Conservation (phyloP, 1,139 yeast species). For the Schwanniomyces etchellsii region DNA sequence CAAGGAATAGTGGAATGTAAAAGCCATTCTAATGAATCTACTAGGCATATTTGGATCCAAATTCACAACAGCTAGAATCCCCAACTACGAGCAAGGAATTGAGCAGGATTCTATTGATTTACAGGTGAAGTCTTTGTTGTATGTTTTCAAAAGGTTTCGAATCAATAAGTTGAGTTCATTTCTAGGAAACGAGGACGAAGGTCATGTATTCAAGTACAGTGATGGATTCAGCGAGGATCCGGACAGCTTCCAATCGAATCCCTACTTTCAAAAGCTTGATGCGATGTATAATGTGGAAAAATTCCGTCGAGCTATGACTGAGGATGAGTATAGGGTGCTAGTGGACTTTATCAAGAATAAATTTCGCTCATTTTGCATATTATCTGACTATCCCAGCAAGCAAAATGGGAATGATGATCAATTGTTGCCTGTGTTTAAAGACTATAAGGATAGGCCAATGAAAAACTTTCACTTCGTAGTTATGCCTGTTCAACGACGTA, state of each 20-base stretch:
- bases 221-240: conserved; percentile 9
- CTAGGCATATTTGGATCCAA: background rate
- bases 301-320: conserved; percentile 35
- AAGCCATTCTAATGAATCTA: too few species aligned
- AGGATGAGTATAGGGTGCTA: conserved; percentile 56
- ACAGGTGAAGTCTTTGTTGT: conserved; percentile 51
- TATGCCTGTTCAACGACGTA: conserved; percentile 36
- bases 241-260: conserved; percentile 11
- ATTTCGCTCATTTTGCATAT: conserved; percentile 53
- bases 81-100: conserved; percentile 42
- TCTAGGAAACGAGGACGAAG: conserved; percentile 14
- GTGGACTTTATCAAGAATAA: conserved; percentile 62
- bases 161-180: conserved; percentile 41
- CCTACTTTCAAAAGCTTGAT: conserved; percentile 32
- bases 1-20: too few species aligned
- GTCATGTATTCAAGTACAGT: conserved; percentile 13
- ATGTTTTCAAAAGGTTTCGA: conserved; percentile 49
- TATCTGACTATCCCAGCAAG: conserved; percentile 39
- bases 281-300: conserved; percentile 41
- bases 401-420: conserved; percentile 15
- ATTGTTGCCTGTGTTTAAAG: conserved; percentile 21
- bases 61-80: conserved; percentile 19
- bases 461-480: conserved; percentile 35
- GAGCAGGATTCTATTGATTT: conserved; percentile 52
- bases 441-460: conserved; percentile 19